Evolutionary conservation across 306 rosid genomes (phyloP).

Genomic region (Pueraria montana): DNA sequence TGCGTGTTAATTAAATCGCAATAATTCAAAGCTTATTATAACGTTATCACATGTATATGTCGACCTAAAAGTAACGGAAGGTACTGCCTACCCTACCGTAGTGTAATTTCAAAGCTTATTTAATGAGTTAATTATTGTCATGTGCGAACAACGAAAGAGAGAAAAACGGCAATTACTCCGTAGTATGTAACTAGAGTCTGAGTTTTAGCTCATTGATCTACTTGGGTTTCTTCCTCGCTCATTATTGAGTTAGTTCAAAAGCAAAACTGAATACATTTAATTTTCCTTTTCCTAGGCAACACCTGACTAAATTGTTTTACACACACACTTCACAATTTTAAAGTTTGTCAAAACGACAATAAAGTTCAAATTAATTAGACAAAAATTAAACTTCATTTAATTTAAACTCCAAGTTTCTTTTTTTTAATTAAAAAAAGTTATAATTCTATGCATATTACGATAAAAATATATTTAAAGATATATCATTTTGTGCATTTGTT

Average conservation of each 20-base stretch:
- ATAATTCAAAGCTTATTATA: constrained; percentile 19
- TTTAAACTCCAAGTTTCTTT: too few species aligned
- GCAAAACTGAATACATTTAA: neutral
- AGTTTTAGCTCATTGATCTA: neutral
- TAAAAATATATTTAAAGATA: neutral
- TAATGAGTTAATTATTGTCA: constrained; percentile 36
- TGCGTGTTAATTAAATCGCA: neutral
- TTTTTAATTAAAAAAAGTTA: too few species aligned
- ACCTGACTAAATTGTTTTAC: neutral
- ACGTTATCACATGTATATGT: constrained; percentile 7
- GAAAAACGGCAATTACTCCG: neutral
- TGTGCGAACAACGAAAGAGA: neutral
- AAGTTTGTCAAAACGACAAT: neutral
- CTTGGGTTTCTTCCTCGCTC: neutral
- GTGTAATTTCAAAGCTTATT: constrained; percentile 32
- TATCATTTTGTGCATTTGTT: neutral
- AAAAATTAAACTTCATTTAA: neutral
- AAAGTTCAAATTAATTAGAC: neutral
- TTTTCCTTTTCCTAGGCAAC: neutral
- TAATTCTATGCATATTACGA: too few species aligned
- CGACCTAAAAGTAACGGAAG: neutral
- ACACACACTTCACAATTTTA: neutral
- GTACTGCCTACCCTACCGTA: neutral
- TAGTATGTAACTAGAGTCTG: neutral
- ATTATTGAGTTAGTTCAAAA: constrained; percentile 9